Evolutionary conservation across 495 filamentous ascomycete species (phyloP).

Genomic region (Xanthoparmelia taractica): DNA sequence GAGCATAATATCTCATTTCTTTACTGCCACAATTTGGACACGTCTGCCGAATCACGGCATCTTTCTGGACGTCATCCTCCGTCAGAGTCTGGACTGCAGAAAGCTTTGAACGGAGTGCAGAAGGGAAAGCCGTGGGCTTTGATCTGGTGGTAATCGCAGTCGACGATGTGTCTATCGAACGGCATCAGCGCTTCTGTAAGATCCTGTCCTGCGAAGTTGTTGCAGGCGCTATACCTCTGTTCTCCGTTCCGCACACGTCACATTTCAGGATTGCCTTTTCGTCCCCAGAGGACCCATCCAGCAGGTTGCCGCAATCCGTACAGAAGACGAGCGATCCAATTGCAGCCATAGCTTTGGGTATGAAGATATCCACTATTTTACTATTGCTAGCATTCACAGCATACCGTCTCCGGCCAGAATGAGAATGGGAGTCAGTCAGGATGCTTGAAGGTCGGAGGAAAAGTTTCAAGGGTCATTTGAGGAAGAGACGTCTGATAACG

Average conservation of each 20-base stretch:
- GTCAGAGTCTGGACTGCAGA: conserved; percentile 80
- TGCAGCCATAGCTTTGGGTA: conserved; percentile 56
- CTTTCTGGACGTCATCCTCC: conserved; percentile 68
- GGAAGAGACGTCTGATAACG: too few species aligned
- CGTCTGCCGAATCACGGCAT: conserved; percentile 59
- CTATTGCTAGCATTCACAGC: too few species aligned
- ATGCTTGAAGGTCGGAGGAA: too few species aligned
- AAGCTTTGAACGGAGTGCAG: conserved; percentile 70
- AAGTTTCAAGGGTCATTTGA: too few species aligned
- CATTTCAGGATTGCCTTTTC: conserved; percentile 68
- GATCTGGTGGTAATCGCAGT: conserved; percentile 74
- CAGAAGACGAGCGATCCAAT: conserved; percentile 92
- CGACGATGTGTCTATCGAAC: conserved; percentile 61
- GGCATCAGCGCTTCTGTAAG: background rate
- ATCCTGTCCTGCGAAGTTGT: conserved; percentile 17
- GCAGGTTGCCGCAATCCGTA: conserved; percentile 83
- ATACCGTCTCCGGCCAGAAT: background rate
- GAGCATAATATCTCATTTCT: conserved; percentile 76
- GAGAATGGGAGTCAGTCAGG: too few species aligned
- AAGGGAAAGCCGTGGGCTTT: conserved; percentile 81
- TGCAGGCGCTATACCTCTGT: conserved; percentile 54
- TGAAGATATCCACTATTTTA: too few species aligned
- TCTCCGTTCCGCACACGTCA: conserved; percentile 74
- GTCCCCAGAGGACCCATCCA: conserved; percentile 69
- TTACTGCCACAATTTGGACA: conserved; percentile 75